These are phyloP conservation scores for Barnettozyma populi DNA, from an alignment of 805 yeast genomes.

Conservation along the genomic window DNA sequence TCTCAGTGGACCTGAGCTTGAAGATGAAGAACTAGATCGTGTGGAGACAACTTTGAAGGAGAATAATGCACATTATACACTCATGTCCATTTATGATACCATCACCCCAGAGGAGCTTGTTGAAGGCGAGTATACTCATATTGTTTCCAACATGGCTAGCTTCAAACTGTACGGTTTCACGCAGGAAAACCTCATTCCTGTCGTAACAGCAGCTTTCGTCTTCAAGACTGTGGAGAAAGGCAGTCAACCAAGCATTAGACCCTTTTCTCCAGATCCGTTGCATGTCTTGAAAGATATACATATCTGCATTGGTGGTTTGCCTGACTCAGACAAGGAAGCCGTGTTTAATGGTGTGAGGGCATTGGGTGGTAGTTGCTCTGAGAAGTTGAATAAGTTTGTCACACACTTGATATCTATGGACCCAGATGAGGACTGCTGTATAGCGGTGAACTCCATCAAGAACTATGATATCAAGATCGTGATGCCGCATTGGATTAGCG, in stretches of 20 bases:
- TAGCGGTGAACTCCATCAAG: conserved; percentile 41
- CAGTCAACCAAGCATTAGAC: conserved; percentile 44
- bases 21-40: conserved; percentile 11
- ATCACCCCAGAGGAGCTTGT: conserved; percentile 21
- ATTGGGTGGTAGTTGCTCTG: conserved; percentile 72
- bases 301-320: conserved; percentile 54
- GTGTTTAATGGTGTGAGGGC: conserved; percentile 60
- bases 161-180: conserved; percentile 40
- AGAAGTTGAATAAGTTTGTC: conserved; percentile 57
- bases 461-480: conserved; percentile 51
- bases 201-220: conserved; percentile 61
- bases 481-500: conserved; percentile 75
- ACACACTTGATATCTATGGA: conserved; percentile 71
- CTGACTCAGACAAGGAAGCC: conserved; percentile 58
- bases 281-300: conserved; percentile 58
- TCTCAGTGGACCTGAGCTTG: conserved; percentile 15
- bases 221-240: conserved; percentile 37
- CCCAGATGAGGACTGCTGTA: conserved; percentile 51
- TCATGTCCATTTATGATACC: conserved; percentile 16
- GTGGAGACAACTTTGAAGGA: conserved; percentile 18
- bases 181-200: conserved; percentile 52
- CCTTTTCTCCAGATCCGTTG: conserved; percentile 67
- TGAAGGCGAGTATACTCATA: conserved; percentile 32
- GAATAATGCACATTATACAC: conserved; percentile 23
- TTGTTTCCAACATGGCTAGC: conserved; percentile 46